These are phyloP conservation scores for Mycogone perniciosa DNA, from an alignment of 2,329 filamentous ascomycete species.

Conservation along the genomic window DNA sequence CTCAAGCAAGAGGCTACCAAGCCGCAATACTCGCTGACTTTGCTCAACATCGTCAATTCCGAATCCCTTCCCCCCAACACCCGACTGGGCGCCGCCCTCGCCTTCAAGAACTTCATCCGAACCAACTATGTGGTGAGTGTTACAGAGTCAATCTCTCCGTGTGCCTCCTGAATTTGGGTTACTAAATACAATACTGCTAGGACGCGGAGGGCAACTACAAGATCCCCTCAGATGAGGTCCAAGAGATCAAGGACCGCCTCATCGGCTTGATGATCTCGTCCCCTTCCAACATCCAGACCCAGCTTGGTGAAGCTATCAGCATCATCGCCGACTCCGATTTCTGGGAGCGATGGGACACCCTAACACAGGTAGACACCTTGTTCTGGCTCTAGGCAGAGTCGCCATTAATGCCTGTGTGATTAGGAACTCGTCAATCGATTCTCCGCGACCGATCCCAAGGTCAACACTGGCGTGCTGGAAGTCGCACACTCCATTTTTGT, in stretches of 20 bases:
- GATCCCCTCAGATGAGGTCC: slow-evolving; percentile 73
- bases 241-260: slow-evolving; percentile 87
- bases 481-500: slow-evolving; percentile 98
- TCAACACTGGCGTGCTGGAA: slow-evolving; percentile 91
- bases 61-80: slow-evolving; percentile 67
- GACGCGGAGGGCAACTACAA: slow-evolving; percentile 94
- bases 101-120: slow-evolving; percentile 98
- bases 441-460: slow-evolving; percentile 69
- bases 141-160: neutral
- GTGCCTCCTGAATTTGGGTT: neutral
- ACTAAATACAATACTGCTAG: slow-evolving; percentile 28
- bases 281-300: slow-evolving; percentile 78
- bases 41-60: slow-evolving; percentile 85
- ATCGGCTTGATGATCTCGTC: slow-evolving; percentile 95
- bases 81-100: slow-evolving; percentile 79
- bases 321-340: slow-evolving; percentile 98
- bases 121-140: slow-evolving; percentile 75
- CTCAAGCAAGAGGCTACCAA: slow-evolving; percentile 75
- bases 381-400: neutral
- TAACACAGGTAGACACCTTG: slow-evolving; percentile 60
- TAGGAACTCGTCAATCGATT: slow-evolving; percentile 84
- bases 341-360: slow-evolving; percentile 91
- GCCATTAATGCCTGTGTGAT: neutral
- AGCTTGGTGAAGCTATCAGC: slow-evolving; percentile 94
- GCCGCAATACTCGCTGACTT: slow-evolving; percentile 77